These are phyloP conservation scores for Polygonum maritimum DNA, from an alignment of 148 eudicot species.

Conservation along the genomic window DNA sequence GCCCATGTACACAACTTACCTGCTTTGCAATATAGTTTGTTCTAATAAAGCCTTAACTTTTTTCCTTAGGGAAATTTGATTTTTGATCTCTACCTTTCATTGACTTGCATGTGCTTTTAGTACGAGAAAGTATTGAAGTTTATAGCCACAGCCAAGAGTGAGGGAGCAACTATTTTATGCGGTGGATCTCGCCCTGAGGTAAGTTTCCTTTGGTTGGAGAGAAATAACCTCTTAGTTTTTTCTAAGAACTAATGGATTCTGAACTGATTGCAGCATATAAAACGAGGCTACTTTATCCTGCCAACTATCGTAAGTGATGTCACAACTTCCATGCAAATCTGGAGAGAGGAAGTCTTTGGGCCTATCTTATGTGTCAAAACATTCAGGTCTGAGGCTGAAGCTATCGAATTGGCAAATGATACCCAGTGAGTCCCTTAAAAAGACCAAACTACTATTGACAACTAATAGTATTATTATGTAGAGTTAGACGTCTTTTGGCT, in stretches of 20 bases:
- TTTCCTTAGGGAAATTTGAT: not conserved
- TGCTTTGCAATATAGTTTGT: not conserved
- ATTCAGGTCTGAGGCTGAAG: constrained; percentile 86
- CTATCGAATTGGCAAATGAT: constrained; percentile 92
- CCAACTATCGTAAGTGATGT: constrained; percentile 78
- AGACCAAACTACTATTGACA: not conserved
- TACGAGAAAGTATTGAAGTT: constrained; percentile 73
- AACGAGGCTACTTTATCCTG: constrained; percentile 66
- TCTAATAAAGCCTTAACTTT: not conserved
- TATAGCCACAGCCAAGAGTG: constrained; percentile 77
- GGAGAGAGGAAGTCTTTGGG: constrained; percentile 98
- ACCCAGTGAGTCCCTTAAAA: constrained; percentile 49
- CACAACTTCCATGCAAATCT: constrained; percentile 90
- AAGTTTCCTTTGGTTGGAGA: not conserved
- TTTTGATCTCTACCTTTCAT: not conserved
- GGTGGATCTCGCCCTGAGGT: constrained; percentile 95
- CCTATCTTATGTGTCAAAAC: constrained; percentile 95
- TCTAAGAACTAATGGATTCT: not conserved
- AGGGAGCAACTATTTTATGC: constrained; percentile 82
- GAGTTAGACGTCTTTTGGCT: not conserved
- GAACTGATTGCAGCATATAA: constrained; percentile 48
- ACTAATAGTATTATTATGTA: not conserved
- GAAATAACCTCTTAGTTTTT: not conserved
- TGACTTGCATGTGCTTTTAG: constrained; percentile 34
- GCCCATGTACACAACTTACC: not conserved